These are phyloP conservation scores for Sphaceloma murrayae DNA, from an alignment of 2,329 filamentous ascomycete genomes.

Conservation along the genomic window DNA sequence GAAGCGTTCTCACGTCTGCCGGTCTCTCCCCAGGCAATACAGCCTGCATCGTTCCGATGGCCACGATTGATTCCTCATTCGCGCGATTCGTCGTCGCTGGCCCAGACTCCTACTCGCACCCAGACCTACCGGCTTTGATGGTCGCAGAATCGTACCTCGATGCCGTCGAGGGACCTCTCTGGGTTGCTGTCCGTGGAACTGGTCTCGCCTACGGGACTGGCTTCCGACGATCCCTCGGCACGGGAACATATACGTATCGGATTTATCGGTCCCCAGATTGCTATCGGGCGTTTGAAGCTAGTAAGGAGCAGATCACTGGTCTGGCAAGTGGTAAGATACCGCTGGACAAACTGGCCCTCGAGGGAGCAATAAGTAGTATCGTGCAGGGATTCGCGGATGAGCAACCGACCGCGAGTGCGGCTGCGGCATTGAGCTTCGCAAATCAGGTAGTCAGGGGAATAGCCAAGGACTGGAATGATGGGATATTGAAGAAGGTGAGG, in stretches of 20 bases:
- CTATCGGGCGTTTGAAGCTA: slow-evolving; percentile 73
- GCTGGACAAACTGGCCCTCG: slow-evolving; percentile 73
- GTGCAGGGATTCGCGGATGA: slow-evolving; percentile 81
- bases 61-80: slow-evolving; percentile 86
- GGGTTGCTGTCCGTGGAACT: slow-evolving; percentile 85
- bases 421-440: slow-evolving; percentile 75
- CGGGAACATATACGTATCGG: slow-evolving; percentile 70
- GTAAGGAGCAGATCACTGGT: slow-evolving; percentile 62
- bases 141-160: slow-evolving; percentile 89
- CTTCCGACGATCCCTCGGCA: slow-evolving; percentile 68
- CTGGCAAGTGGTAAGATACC: slow-evolving; percentile 61
- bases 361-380: slow-evolving; percentile 83
- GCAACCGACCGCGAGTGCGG: slow-evolving; percentile 72
- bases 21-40: slow-evolving; percentile 66
- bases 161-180: slow-evolving; percentile 85
- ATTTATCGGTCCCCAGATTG: slow-evolving; percentile 87
- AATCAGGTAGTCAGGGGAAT: slow-evolving; percentile 69
- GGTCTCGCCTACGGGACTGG: slow-evolving; percentile 84
- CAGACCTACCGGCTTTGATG: slow-evolving; percentile 70
- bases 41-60: slow-evolving; percentile 77
- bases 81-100: slow-evolving; percentile 66
- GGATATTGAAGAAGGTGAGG: slow-evolving; percentile 66
- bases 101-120: slow-evolving; percentile 64
- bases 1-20: slow-evolving; percentile 62
- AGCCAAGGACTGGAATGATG: slow-evolving; percentile 65